Evolutionary conservation across 2,329 filamentous ascomycete species (phyloP), one percentile per base, ranked within the genome.

Genomic region (Byssochlamys sp.): DNA sequence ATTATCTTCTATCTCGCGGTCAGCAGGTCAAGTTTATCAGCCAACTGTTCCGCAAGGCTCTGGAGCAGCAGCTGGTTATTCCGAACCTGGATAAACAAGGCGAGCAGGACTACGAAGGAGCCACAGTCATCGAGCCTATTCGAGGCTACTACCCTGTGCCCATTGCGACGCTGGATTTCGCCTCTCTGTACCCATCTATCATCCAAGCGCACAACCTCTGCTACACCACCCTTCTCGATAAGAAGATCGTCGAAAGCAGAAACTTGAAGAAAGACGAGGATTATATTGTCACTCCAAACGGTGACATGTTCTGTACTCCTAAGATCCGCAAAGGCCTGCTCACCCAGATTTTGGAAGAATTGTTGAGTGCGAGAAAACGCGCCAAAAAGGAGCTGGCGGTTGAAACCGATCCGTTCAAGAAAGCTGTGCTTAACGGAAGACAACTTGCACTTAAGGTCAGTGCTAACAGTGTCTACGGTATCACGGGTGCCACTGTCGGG

Each of bases 151-250:
- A 99, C 73, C 87, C 94, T 67, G 90, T 95, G 27, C 94, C 94
- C 1, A 88, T 99, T 62, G 94, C 94, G 1, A 99, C 94, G 0
- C 86, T 99, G 50, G 94, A 99, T 90, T 99, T 99, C 66, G 94
- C 94, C 4, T 97, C 94, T 31, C 86, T 99, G 62, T 99, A 99
- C 67, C 94, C 94, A 25, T 96, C 91, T 78, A 99, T 99, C 69
- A 99, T 99, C 73, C 92, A 97, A 75, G 94, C 94, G 0, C 94
- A 99, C 76, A 99, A 99, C 65, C 83, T 99, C 25, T 99, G 94
- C 74, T 99, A 99, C 71, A 99, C 94, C 0, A 99, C 94, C 0
- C 78, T 97, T 31, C 77, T 97, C 49, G 91, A 89, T 70, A 90
- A 90, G 72, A 83, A 78, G 28, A 85, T 83, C 0, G 82, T 95